Evolutionary conservation across 2,329 filamentous ascomycete species (phyloP), one percentile per base, ranked within the genome.

Genomic region (Tolypocladium ovalisporum): DNA sequence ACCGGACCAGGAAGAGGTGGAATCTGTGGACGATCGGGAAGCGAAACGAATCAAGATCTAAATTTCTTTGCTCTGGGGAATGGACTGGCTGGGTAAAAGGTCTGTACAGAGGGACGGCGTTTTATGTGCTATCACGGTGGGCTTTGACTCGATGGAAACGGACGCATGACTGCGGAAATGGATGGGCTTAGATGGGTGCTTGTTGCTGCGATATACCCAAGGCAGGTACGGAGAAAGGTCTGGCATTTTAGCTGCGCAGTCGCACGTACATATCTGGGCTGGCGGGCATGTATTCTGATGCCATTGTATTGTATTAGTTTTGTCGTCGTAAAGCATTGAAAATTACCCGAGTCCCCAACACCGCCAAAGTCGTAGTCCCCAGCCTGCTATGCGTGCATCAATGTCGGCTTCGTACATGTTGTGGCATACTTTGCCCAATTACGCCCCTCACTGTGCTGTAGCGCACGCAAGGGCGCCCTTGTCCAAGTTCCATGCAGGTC

Each of bases 41-140:
- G 37, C 19, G 29, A 58, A 61, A 37, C 37, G 58, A 24, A 54
- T 61, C 49, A 61, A 56, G 54, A 34, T 24, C 15, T 58, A 39
- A 55, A 49, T n/a, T 29, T 34, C 7, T 34, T 13, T n/a, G 19
- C 29, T 13, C 47, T 4, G 47, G 47, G 29, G 27, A 3, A n/a
- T 3, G 44, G 1, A 13, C 4, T 29, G 24, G 27, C 32, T 13
- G 39, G 35, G 8, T 8, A 22, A n/a, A n/a, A n/a, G n/a, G n/a
- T n/a, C n/a, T 7, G 9, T 15, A 4, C 12, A 15, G 29, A n/a
- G 29, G 47, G 29, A 3, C 19, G 47, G 47, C 47, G 47, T 51
- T 51, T 9, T 15, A 15, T 34, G 47, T 51, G 47, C 47, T 34
- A n/a, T n/a, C 47, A 22, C 47, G 29, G 29, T 22, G 47, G 47